Evolutionary conservation across 176 grass and related monocot species (phyloP).

Genomic region (Carex littledalei): DNA sequence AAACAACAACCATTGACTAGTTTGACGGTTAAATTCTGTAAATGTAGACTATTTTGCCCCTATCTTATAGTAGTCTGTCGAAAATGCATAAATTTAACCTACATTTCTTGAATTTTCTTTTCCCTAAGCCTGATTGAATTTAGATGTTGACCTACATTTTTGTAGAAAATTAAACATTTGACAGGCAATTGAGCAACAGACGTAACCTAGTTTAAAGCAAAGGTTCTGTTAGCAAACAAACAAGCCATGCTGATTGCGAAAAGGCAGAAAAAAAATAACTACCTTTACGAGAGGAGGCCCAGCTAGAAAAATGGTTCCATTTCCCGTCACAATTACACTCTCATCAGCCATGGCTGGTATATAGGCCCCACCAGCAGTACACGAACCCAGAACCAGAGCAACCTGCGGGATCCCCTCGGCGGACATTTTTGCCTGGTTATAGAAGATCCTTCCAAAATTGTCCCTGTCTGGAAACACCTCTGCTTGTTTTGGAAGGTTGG

Average conservation of each 20-base stretch:
- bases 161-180: neutral
- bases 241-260: neutral
- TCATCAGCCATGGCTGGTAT: conserved; percentile 99
- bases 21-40: neutral
- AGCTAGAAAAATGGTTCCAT: conserved; percentile 95
- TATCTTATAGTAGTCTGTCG: neutral
- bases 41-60: neutral
- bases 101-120: neutral
- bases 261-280: conserved; percentile 1
- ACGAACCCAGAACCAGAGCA: conserved; percentile 89
- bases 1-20: neutral
- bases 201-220: neutral
- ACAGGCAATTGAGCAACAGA: neutral
- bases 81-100: neutral
- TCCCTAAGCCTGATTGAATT: neutral
- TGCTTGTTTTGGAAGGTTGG: conserved; percentile 90
- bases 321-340: conserved; percentile 90
- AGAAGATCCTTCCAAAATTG: conserved; percentile 99
- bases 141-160: neutral
- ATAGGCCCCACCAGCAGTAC: conserved; percentile 97
- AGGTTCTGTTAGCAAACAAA: neutral
- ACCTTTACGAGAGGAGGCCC: conserved; percentile 99
- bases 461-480: conserved; percentile 95
- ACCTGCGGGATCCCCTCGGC: conserved; percentile 83
- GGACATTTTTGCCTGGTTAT: conserved; percentile 98